These are phyloP conservation scores for Trebouxia sp. DNA, from an alignment of 139 green algal genomes.

Conservation along the genomic window DNA sequence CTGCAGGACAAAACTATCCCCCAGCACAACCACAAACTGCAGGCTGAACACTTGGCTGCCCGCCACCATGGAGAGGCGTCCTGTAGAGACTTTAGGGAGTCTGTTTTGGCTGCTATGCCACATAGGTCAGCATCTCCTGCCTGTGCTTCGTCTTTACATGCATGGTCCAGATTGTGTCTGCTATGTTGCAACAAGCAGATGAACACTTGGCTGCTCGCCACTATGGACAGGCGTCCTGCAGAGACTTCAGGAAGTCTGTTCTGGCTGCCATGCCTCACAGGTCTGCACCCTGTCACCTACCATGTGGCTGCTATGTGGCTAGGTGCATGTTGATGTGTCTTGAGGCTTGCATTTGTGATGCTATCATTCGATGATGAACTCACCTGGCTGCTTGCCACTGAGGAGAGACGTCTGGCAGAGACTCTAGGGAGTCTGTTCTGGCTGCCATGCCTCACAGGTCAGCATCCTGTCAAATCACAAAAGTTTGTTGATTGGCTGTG, in stretches of 20 bases:
- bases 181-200: not conserved
- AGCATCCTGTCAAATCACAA: too few relatives aligned
- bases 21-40: constrained; percentile 87
- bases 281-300: not conserved
- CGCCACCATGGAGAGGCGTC: constrained; percentile 86
- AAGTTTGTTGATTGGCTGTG: too few relatives aligned
- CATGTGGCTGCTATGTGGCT: not conserved
- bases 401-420: constrained; percentile 86
- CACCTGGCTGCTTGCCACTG: constrained; percentile 75
- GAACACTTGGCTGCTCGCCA: constrained; percentile 66
- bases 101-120: constrained; percentile 81
- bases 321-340: not conserved
- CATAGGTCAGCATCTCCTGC: constrained; percentile 62
- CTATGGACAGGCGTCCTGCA: constrained; percentile 89
- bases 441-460: not conserved
- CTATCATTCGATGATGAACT: too few relatives aligned
- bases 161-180: not conserved
- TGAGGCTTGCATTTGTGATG: too few relatives aligned
- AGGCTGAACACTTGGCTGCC: constrained; percentile 62
- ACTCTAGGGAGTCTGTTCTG: constrained; percentile 84
- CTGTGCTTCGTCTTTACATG: not conserved
- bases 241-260: constrained; percentile 89
- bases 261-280: not conserved
- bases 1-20: constrained; percentile 64
- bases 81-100: constrained; percentile 91